Evolutionary conservation across 805 yeast species (phyloP).

Genomic region (Kuraishia cidri): DNA sequence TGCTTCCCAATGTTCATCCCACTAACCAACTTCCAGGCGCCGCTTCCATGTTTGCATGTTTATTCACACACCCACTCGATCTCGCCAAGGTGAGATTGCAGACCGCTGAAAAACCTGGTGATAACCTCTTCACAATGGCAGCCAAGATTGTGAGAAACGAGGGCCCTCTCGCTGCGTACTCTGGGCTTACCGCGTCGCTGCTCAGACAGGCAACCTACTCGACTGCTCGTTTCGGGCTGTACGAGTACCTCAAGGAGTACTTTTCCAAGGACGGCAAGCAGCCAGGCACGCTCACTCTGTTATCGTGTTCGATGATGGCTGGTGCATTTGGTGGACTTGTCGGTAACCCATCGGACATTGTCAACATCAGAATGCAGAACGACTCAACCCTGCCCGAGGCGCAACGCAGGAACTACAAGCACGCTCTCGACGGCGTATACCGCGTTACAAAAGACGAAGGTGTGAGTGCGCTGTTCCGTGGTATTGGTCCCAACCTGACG

Average conservation of each 20-base stretch:
- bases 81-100: conserved; percentile 82
- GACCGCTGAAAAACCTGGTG: conserved; percentile 64
- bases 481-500: conserved; percentile 67
- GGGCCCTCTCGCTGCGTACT: conserved; percentile 63
- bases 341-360: conserved; percentile 85
- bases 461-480: conserved; percentile 50
- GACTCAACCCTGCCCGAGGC: conserved; percentile 61
- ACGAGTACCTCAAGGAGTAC: conserved; percentile 61
- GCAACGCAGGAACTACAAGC: conserved; percentile 62
- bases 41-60: conserved; percentile 58
- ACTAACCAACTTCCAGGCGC: conserved; percentile 30
- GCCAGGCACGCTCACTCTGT: conserved; percentile 46
- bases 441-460: conserved; percentile 59
- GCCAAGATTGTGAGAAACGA: conserved; percentile 49
- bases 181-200: conserved; percentile 76
- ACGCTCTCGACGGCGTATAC: conserved; percentile 69
- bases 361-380: conserved; percentile 86
- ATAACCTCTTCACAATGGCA: conserved; percentile 54
- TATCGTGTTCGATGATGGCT: conserved; percentile 78
- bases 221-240: conserved; percentile 79
- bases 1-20: not conserved
- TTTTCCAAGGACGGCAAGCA: conserved; percentile 28
- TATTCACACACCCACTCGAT: conserved; percentile 76
- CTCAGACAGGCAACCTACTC: conserved; percentile 86
- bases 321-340: conserved; percentile 81